phyloP scores from a whole-genome alignment of 352 stramenopile species.

The Phytophthora foliorum region DNA sequence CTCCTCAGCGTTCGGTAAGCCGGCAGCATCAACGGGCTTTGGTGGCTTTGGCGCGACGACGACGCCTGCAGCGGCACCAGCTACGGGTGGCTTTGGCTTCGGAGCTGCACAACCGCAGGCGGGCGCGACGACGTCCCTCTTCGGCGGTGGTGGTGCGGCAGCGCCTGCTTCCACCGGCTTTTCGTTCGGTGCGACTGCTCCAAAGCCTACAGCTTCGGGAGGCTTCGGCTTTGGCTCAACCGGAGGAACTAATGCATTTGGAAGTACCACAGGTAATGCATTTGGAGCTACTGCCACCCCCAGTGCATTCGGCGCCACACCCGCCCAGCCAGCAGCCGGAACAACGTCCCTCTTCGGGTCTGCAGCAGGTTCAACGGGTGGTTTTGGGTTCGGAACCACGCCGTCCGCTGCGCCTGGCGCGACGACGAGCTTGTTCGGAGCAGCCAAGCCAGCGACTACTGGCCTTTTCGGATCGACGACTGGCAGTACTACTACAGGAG shows the following conservation, averaged over 20 bases:
- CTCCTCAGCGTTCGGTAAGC: constrained; percentile 56
- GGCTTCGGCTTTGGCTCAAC: constrained; percentile 59
- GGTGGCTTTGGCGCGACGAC: constrained; percentile 49
- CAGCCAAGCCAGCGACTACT: constrained; percentile 43
- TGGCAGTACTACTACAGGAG: constrained; percentile 26
- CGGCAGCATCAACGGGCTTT: constrained; percentile 43
- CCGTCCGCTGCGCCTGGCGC: constrained; percentile 31
- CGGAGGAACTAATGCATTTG: constrained; percentile 42
- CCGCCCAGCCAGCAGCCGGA: constrained; percentile 39
- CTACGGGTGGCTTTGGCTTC: constrained; percentile 54
- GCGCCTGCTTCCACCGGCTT: constrained; percentile 48
- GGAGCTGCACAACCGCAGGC: constrained; percentile 42
- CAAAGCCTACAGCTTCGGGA: constrained; percentile 45
- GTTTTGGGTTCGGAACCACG: constrained; percentile 55
- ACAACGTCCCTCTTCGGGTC: constrained; percentile 59
- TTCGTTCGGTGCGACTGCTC: constrained; percentile 45
- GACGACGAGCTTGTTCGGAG: constrained; percentile 54
- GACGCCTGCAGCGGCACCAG: constrained; percentile 38
- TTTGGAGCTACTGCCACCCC: constrained; percentile 46
- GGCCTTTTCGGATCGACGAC: constrained; percentile 54
- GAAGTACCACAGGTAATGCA: constrained; percentile 39
- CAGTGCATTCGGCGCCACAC: constrained; percentile 48
- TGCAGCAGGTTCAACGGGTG: constrained; percentile 40
- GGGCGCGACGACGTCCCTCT: constrained; percentile 48
- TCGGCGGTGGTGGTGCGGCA: constrained; percentile 42